These are phyloP conservation scores for Pugionium cornutum DNA, from an alignment of 345 rosid species.

Conservation along the genomic window DNA sequence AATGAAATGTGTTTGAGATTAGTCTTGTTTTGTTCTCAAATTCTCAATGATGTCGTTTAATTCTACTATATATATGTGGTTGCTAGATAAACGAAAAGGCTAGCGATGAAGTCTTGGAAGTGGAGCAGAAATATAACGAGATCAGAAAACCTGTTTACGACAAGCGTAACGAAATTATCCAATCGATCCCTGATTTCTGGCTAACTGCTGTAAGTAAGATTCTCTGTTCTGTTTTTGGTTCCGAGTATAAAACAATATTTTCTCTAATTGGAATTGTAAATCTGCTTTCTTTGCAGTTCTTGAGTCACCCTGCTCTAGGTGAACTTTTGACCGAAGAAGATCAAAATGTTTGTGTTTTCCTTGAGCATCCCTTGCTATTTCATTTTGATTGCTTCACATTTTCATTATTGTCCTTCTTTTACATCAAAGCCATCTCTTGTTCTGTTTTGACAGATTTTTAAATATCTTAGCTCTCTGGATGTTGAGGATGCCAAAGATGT, in stretches of 20 bases:
- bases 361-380: background rate
- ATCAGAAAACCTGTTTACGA: conserved; percentile 86
- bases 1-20: background rate
- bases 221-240: background rate
- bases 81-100: conserved; percentile 89
- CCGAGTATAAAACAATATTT: background rate
- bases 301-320: conserved; percentile 89
- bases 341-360: conserved; percentile 62
- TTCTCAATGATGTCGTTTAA: too few relatives aligned
- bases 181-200: conserved; percentile 89
- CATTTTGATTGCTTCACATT: background rate
- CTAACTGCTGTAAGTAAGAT: conserved; percentile 71
- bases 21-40: too few relatives aligned
- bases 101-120: conserved; percentile 84
- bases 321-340: conserved; percentile 82
- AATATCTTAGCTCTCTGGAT: conserved; percentile 64
- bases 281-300: conserved; percentile 52
- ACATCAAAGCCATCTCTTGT: background rate
- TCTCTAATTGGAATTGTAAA: background rate
- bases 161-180: conserved; percentile 70
- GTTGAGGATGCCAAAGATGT: conserved; percentile 91
- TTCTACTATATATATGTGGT: too few relatives aligned
- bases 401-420: background rate
- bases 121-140: conserved; percentile 86
- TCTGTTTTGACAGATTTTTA: conserved; percentile 59